Conservation (phyloP, 164 flowering plant genomes). For the Vitis rotundifolia region DNA sequence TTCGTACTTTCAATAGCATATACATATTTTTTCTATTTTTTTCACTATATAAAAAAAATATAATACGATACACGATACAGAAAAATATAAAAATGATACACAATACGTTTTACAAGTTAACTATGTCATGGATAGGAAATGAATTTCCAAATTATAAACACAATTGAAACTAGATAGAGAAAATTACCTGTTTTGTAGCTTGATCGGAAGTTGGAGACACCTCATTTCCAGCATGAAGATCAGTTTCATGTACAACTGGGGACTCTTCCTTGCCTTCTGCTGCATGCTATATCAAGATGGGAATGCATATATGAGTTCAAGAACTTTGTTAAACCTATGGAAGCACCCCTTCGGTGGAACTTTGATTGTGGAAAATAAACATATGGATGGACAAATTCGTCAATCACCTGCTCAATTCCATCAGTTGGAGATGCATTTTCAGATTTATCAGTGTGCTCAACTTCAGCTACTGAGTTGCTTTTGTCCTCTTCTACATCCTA, state of each 20-base stretch:
- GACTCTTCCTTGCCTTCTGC: constrained; percentile 30
- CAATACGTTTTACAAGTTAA: too few species aligned
- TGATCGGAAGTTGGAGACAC: constrained; percentile 20
- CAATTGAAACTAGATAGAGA: background rate
- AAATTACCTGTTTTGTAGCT: constrained; percentile 22
- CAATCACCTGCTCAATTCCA: constrained; percentile 29
- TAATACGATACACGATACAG: too few species aligned
- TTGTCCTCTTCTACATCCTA: constrained; percentile 38
- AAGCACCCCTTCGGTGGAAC: constrained; percentile 1
- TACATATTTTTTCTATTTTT: too few species aligned
- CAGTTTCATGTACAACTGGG: constrained; percentile 29
- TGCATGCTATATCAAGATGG: constrained; percentile 24
- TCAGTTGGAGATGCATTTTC: constrained; percentile 19
- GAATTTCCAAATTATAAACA: background rate
- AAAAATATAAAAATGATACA: too few species aligned
- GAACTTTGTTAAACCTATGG: constrained; percentile 1
- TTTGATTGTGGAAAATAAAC: constrained; percentile 4
- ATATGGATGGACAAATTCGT: background rate
- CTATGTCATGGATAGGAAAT: background rate
- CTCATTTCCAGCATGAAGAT: constrained; percentile 29
- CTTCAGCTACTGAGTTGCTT: constrained; percentile 27
- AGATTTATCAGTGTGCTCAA: constrained; percentile 24
- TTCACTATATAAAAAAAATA: too few species aligned
- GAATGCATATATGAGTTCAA: background rate
- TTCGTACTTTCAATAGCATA: too few species aligned